Conservation (phyloP, 2,329 filamentous ascomycete genomes). For the Alternaria conjuncta region DNA sequence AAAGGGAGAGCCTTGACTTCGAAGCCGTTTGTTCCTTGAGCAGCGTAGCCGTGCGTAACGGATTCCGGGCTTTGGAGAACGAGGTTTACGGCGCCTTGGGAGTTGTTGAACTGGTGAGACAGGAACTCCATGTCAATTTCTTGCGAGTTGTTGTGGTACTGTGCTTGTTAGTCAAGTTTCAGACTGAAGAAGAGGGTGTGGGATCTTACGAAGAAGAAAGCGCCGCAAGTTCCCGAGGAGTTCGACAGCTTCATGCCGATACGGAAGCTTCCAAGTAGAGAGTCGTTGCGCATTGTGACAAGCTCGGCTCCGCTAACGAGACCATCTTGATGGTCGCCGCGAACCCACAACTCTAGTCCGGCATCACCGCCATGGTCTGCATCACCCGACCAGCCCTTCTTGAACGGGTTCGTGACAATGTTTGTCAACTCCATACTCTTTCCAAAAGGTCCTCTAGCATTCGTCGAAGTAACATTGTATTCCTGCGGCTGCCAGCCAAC, state of each 20-base stretch:
- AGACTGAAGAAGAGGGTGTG: neutral
- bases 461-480: conserved; percentile 68
- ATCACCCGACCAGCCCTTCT: conserved; percentile 53
- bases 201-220: conserved; percentile 75
- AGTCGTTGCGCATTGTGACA: conserved; percentile 65
- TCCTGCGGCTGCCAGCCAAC: conserved; percentile 69
- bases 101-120: conserved; percentile 67
- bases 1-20: conserved; percentile 67
- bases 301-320: conserved; percentile 70
- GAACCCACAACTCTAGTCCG: conserved; percentile 48
- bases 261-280: conserved; percentile 74
- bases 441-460: conserved; percentile 68
- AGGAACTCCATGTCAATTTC: conserved; percentile 85
- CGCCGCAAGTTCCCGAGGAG: conserved; percentile 72
- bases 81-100: conserved; percentile 69
- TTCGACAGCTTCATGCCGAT: conserved; percentile 69
- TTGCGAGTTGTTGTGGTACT: conserved; percentile 80
- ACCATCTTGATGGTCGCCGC: conserved; percentile 49
- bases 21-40: conserved; percentile 65
- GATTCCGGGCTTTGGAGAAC: conserved; percentile 74
- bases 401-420: conserved; percentile 61
- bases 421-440: conserved; percentile 67
- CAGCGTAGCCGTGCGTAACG: conserved; percentile 66
- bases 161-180: conserved; percentile 14
- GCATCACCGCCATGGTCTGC: conserved; percentile 53